Evolutionary conservation across 768 basidiomycete genomes (phyloP).

Genomic region (Peribolospora baueri): DNA sequence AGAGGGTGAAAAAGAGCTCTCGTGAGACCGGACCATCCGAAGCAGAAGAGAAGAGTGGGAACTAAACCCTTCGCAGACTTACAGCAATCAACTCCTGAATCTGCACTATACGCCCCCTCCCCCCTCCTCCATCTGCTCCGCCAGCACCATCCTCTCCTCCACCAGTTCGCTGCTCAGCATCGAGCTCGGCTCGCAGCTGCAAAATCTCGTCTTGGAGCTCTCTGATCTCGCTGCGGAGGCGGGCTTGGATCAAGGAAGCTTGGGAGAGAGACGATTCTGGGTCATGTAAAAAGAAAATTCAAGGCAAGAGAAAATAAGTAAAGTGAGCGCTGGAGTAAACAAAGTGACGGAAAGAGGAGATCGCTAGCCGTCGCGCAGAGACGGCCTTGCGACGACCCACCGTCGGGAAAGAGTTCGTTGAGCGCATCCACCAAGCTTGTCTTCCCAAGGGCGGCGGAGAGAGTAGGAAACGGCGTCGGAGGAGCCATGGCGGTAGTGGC

Average conservation of each 20-base stretch:
- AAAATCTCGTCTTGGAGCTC: slow-evolving; percentile 50
- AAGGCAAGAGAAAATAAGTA: no score
- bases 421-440: neutral
- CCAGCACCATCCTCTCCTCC: no score
- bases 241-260: slow-evolving; percentile 43
- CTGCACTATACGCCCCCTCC: slow-evolving; percentile 63
- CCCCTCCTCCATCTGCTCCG: slow-evolving; percentile 11
- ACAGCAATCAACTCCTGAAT: slow-evolving; percentile 96
- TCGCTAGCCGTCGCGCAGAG: no score
- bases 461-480: no score
- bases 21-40: neutral
- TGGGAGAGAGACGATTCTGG: slow-evolving; percentile 52
- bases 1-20: neutral
- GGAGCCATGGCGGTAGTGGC: no score
- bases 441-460: no score
- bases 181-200: slow-evolving; percentile 38
- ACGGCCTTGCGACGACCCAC: neutral
- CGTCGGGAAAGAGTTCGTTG: slow-evolving; percentile 9
- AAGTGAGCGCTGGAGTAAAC: neutral
- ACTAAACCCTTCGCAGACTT: slow-evolving; percentile 11
- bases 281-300: neutral
- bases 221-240: slow-evolving; percentile 42
- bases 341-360: neutral
- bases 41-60: neutral
- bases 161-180: slow-evolving; percentile 31